phyloP scores from a whole-genome alignment of 805 yeast genomes.

The Teunomyces stri region DNA sequence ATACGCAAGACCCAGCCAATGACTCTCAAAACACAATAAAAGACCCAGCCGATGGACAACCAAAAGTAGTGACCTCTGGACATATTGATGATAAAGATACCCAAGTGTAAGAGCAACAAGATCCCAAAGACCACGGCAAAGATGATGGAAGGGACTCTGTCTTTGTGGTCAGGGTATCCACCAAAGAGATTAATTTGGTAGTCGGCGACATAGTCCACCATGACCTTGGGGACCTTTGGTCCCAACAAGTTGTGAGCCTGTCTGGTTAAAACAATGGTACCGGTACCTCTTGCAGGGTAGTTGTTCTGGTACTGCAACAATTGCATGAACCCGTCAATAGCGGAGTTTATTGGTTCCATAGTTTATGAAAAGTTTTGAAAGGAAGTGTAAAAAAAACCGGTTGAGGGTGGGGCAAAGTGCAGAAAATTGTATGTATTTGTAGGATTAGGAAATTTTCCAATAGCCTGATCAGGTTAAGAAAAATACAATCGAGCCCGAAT shows the following conservation, averaged over 20 bases:
- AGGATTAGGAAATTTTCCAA: constrained; percentile 1
- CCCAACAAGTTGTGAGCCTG: constrained; percentile 36
- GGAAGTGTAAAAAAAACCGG: background rate
- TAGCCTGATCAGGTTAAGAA: constrained; percentile 2
- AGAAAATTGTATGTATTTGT: background rate
- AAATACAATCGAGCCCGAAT: background rate
- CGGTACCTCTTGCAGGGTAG: constrained; percentile 32
- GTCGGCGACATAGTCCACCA: constrained; percentile 35
- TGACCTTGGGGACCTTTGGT: constrained; percentile 35
- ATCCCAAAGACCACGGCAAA: constrained; percentile 54
- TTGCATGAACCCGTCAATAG: constrained; percentile 28
- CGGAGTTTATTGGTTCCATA: constrained; percentile 20
- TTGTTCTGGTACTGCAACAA: constrained; percentile 28
- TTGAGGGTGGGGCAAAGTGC: background rate
- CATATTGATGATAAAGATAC: constrained; percentile 47
- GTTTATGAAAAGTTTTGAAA: background rate
- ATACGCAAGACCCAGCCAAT: constrained; percentile 60
- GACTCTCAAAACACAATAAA: constrained; percentile 52
- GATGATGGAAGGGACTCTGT: constrained; percentile 59
- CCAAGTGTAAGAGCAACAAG: constrained; percentile 45
- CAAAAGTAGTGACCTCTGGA: constrained; percentile 61
- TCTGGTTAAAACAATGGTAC: constrained; percentile 22
- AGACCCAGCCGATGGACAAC: constrained; percentile 50
- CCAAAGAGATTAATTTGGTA: constrained; percentile 58
- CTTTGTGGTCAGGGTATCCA: constrained; percentile 52